Evolutionary conservation across 2,329 filamentous ascomycete species (phyloP).

Genomic region (Aureobasidium lini): DNA sequence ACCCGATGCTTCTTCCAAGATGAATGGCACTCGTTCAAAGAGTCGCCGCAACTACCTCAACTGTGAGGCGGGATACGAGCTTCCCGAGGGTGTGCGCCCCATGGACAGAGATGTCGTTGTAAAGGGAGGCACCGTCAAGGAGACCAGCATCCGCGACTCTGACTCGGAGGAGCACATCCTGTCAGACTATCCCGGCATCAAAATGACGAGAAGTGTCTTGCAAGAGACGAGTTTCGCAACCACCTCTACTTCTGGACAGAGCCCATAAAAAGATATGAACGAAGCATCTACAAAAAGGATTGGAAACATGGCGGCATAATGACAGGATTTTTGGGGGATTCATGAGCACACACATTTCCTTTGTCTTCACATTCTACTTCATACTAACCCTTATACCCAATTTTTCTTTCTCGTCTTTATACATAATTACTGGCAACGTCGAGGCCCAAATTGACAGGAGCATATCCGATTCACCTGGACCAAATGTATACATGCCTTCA

Average conservation of each 20-base stretch:
- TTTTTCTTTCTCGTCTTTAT: neutral
- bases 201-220: constrained; percentile 11
- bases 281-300: neutral
- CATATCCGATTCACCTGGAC: too few relatives aligned
- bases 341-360: neutral
- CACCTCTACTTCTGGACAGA: neutral
- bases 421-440: neutral
- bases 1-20: neutral
- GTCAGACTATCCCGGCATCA: constrained; percentile 3
- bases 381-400: neutral
- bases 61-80: constrained; percentile 5
- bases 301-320: neutral
- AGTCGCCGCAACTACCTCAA: constrained; percentile 5
- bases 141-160: constrained; percentile 2
- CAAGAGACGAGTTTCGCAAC: constrained; percentile 11
- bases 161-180: constrained; percentile 13
- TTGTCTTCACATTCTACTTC: neutral
- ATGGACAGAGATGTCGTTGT: neutral
- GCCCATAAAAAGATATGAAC: neutral
- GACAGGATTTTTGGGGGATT: neutral
- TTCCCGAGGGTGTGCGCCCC: neutral
- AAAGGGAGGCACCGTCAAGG: constrained; percentile 9
- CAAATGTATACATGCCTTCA: too few relatives aligned
- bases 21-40: neutral
- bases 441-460: neutral